Evolutionary conservation across 805 yeast genomes (phyloP), one percentile per base, ranked within the genome.

Genomic region (Kluyveromyces aestuarii): DNA sequence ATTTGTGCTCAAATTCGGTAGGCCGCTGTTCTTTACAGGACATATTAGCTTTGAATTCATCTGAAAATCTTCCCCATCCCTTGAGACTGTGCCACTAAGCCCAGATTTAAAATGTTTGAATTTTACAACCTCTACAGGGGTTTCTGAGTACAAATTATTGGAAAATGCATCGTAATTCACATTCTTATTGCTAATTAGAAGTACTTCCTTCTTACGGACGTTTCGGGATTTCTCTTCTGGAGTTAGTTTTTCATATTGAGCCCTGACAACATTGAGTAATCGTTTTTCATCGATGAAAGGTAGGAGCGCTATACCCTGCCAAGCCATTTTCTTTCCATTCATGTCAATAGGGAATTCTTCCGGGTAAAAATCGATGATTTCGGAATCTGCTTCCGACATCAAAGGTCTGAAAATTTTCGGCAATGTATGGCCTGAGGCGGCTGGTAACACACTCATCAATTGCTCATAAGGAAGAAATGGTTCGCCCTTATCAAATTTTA

Each of bases 381-480:
- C 95, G 39, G 96, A 86, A 41, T 79, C 79, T 1, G 83, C 77
- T 25, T 82, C 79, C 8, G 80, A 77, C 98, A 90, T 90, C 58
- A 90, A 69, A 1, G 85, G 83, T 50, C 89, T 75, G 66, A 90
- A 87, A 5, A 85, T 79, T 46, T 77, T 81, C 0, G 98, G 98
- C 37, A 90, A 71, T 7, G 83, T 83, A 61, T 87, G 93, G 4
- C 88, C 87, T 0, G 96, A 87, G 2, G 93, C 95, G 6, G 96
- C 96, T 0, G 98, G 98, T 55, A 90, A 69, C 27, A 90, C 97
- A 62, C 95, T 82, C 96, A 89, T 89, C 57, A 90, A 74, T 67
- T 90, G 98, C 62, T 90, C 98, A 67, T 74, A 90, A 1, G 98
- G 98, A 54, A 81, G 68, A 68, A 90, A 89, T 11, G 98, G 97